phyloP scores from a whole-genome alignment of 1,284 basidiomycete species.

The Coniferiporia weirii region DNA sequence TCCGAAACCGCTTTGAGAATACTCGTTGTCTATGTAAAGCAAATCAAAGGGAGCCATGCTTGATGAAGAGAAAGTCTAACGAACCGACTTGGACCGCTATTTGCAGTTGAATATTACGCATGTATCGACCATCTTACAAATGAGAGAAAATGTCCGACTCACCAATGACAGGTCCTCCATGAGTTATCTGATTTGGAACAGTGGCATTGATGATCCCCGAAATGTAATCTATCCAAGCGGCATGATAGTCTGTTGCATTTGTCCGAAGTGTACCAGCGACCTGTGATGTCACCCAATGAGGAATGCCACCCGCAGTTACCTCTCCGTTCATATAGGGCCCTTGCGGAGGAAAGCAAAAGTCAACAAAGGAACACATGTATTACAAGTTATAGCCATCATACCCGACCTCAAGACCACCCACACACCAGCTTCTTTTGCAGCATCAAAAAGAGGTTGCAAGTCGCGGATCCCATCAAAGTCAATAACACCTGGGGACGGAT shows the following conservation, averaged over 20 bases:
- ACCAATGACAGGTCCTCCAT: slow-evolving; percentile 74
- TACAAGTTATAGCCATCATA: slow-evolving; percentile 6
- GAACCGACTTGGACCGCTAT: slow-evolving; percentile 64
- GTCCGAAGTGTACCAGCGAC: slow-evolving; percentile 63
- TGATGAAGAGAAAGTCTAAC: slow-evolving; percentile 10
- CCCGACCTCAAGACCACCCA: slow-evolving; percentile 45
- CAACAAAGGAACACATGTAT: not conserved
- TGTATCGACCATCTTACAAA: not conserved
- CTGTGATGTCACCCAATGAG: slow-evolving; percentile 71
- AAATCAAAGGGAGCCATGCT: not conserved
- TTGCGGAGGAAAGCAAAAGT: slow-evolving; percentile 7
- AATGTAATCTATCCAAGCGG: slow-evolving; percentile 69
- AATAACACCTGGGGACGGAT: slow-evolving; percentile 68
- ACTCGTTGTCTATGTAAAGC: slow-evolving; percentile 66
- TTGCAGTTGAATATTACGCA: not conserved
- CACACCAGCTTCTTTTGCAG: slow-evolving; percentile 39
- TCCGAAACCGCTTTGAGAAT: slow-evolving; percentile 41
- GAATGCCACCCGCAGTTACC: slow-evolving; percentile 74
- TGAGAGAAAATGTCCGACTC: slow-evolving; percentile 19
- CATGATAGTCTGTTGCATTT: slow-evolving; percentile 61
- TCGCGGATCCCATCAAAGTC: slow-evolving; percentile 69
- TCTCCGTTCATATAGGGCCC: slow-evolving; percentile 73
- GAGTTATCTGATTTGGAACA: slow-evolving; percentile 60
- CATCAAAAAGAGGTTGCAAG: slow-evolving; percentile 52
- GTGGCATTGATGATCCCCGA: slow-evolving; percentile 57